Evolutionary conservation across 129 eudicot genomes (phyloP).

Genomic region (carrot (Daucus carota)): DH1_v3.0 NC_030385.2:28615501-28616000

Average conservation of each 20-base stretch:
- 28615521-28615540: conserved; percentile 47
- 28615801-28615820: background rate
- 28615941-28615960: no score
- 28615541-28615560: conserved; percentile 54
- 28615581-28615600: conserved; percentile 25
- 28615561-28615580: conserved; percentile 21
- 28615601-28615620: conserved; percentile 44
- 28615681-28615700: conserved; percentile 17
- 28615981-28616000: no score
- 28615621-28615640: background rate
- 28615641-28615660: background rate
- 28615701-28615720: conserved; percentile 20
- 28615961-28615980: no score
- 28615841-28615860: no score
- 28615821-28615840: no score
- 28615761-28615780: background rate
- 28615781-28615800: background rate
- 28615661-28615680: background rate
- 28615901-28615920: no score
- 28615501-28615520: conserved; percentile 50
- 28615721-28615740: conserved; percentile 1
- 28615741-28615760: background rate
- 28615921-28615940: no score
- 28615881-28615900: no score
- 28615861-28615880: no score